These are phyloP conservation scores for Suillus tomentosus DNA, from an alignment of 768 basidiomycete genomes.

Conservation along the genomic window DNA sequence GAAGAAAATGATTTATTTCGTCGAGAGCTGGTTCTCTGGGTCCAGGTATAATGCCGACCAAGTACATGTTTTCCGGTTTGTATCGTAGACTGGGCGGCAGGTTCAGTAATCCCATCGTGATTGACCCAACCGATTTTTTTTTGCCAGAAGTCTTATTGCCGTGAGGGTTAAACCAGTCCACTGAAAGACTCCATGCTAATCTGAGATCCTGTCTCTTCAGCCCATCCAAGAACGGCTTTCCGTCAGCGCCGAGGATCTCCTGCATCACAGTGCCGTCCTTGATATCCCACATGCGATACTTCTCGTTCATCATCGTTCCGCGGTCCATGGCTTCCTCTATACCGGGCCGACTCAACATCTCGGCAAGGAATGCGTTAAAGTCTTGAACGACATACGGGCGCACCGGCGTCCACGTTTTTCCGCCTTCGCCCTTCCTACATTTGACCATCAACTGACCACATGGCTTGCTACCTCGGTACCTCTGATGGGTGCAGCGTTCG, in stretches of 20 bases:
- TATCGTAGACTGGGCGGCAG: slow-evolving; percentile 35
- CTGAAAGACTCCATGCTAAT: slow-evolving; percentile 34
- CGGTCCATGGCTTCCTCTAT: slow-evolving; percentile 32
- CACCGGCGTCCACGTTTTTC: slow-evolving; percentile 5
- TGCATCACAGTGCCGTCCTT: slow-evolving; percentile 28
- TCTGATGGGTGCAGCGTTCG: slow-evolving; percentile 23
- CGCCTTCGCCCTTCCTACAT: not conserved
- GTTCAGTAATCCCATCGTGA: slow-evolving; percentile 25
- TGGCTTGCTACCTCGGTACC: slow-evolving; percentile 17
- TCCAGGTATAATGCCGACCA: slow-evolving; percentile 42
- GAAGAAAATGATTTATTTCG: slow-evolving; percentile 40
- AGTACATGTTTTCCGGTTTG: slow-evolving; percentile 41
- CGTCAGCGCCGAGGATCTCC: slow-evolving; percentile 29
- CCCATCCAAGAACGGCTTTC: slow-evolving; percentile 23
- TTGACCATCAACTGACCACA: slow-evolving; percentile 19
- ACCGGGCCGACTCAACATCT: slow-evolving; percentile 26
- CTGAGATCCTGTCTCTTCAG: too few relatives aligned
- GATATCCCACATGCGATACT: slow-evolving; percentile 24
- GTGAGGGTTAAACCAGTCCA: slow-evolving; percentile 42
- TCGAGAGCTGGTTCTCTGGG: slow-evolving; percentile 37
- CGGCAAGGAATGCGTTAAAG: slow-evolving; percentile 29
- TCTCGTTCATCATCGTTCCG: slow-evolving; percentile 7
- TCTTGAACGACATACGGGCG: slow-evolving; percentile 30
- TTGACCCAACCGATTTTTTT: slow-evolving; percentile 22
- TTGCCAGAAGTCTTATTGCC: slow-evolving; percentile 36